These are phyloP conservation scores for Harringtonia lauricola DNA, from an alignment of 2,329 filamentous ascomycete species.

Conservation along the genomic window DNA sequence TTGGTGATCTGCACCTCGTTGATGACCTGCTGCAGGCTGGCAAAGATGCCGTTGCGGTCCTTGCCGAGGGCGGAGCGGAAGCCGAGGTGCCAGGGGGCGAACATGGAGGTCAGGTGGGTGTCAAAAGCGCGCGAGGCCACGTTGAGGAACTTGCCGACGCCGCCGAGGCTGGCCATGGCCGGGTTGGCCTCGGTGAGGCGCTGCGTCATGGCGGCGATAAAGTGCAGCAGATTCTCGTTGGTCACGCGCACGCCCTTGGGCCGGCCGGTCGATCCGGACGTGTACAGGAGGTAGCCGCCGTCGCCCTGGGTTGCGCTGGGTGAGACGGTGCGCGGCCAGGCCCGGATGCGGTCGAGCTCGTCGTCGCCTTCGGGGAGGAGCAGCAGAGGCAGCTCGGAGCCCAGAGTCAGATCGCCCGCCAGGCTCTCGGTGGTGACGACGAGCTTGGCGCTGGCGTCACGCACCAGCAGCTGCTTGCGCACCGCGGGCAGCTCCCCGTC, in stretches of 20 bases:
- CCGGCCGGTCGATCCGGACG: conserved; percentile 45
- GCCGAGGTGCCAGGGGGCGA: conserved; percentile 13
- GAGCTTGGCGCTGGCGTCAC: conserved; percentile 40
- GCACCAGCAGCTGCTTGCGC: conserved; percentile 49
- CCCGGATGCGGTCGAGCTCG: conserved; percentile 5
- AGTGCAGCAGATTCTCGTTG: conserved; percentile 35
- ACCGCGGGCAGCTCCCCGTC: conserved; percentile 47
- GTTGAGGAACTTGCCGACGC: conserved; percentile 15
- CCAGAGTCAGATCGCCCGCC: conserved; percentile 15
- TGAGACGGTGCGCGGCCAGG: conserved; percentile 15
- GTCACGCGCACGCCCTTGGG: conserved; percentile 49
- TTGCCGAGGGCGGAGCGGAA: conserved; percentile 10
- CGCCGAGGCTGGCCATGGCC: conserved; percentile 11
- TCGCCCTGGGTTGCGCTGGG: conserved; percentile 36
- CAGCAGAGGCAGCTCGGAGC: neutral
- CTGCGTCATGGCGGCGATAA: conserved; percentile 10
- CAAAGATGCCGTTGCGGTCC: conserved; percentile 11
- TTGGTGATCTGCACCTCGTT: conserved; percentile 46
- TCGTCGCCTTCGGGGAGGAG: neutral
- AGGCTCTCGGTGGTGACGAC: conserved; percentile 36
- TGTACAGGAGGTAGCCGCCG: conserved; percentile 41
- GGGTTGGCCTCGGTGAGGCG: conserved; percentile 10
- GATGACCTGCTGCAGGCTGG: conserved; percentile 28
- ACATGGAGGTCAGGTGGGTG: conserved; percentile 15
- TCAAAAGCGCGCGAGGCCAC: conserved; percentile 16